Evolutionary conservation across 2,329 filamentous ascomycete genomes (phyloP).

Genomic region (Calonectria montana): DNA sequence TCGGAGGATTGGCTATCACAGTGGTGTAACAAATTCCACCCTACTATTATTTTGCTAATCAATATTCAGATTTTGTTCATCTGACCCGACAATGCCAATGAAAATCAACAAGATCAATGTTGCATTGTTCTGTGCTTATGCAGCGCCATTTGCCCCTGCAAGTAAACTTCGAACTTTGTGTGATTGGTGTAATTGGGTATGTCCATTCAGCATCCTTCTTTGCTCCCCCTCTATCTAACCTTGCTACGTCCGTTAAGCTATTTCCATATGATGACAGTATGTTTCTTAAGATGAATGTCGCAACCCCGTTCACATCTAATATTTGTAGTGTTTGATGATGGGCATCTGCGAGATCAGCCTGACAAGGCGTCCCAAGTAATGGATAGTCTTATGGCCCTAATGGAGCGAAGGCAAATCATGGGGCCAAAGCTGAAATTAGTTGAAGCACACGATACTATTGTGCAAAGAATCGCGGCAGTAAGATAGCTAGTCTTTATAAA

Average conservation of each 20-base stretch:
- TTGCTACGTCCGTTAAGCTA: neutral
- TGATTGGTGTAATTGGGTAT: constrained; percentile 8
- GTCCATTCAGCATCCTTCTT: neutral
- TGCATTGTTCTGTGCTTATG: neutral
- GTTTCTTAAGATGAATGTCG: neutral
- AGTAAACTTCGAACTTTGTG: neutral
- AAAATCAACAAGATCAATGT: neutral
- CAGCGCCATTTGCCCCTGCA: neutral
- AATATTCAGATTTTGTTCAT: neutral
- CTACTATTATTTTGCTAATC: neutral
- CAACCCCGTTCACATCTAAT: neutral
- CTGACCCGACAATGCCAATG: neutral
- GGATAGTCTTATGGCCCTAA: neutral
- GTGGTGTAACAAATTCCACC: neutral
- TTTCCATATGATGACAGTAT: constrained; percentile 12
- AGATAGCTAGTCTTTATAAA: neutral
- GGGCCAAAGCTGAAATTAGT: neutral
- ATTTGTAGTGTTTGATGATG: neutral
- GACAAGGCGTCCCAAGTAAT: neutral
- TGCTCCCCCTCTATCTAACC: neutral
- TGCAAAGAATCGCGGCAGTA: neutral
- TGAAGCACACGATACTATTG: neutral
- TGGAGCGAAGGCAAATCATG: neutral
- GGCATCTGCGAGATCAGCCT: neutral
- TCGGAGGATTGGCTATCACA: neutral